These are phyloP conservation scores for Pisolithus albus DNA, from an alignment of 768 basidiomycete genomes.

Conservation along the genomic window DNA sequence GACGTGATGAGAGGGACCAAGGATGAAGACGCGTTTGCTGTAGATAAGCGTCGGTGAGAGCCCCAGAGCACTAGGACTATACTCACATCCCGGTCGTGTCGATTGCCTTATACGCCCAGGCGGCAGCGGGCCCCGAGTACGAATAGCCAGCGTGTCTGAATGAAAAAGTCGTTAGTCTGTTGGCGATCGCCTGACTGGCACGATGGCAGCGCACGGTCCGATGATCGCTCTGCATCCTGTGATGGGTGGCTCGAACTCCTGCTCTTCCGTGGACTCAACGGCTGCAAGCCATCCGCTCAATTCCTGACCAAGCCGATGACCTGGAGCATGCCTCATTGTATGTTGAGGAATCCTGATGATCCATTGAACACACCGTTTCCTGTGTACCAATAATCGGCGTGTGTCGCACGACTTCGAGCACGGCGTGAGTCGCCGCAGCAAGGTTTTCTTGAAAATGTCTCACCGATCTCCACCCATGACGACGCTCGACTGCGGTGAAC, in stretches of 20 bases:
- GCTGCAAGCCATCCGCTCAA: constrained; percentile 56
- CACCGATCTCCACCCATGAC: constrained; percentile 24
- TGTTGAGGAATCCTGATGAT: constrained; percentile 9
- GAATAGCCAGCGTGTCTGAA: constrained; percentile 90
- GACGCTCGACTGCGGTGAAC: not conserved
- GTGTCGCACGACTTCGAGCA: constrained; percentile 53
- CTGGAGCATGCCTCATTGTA: constrained; percentile 32
- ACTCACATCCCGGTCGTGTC: constrained; percentile 76
- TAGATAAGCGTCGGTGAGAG: constrained; percentile 4
- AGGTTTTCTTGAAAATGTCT: constrained; percentile 1
- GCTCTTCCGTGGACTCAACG: constrained; percentile 42
- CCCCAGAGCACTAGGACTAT: not conserved
- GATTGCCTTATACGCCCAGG: constrained; percentile 92
- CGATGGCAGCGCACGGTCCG: constrained; percentile 67
- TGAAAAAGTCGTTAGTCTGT: constrained; percentile 6
- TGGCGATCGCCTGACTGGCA: not conserved
- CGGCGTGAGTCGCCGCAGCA: not conserved
- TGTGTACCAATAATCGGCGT: constrained; percentile 91
- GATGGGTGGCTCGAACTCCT: constrained; percentile 59
- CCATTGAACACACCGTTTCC: constrained; percentile 43
- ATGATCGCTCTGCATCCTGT: constrained; percentile 80
- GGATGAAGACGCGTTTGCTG: constrained; percentile 88
- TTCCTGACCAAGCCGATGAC: constrained; percentile 48
- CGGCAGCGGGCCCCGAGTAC: constrained; percentile 90
- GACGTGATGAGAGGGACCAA: constrained; percentile 93